Evolutionary conservation across 73 alveolate species (phyloP), one percentile per base, ranked within the genome.

Genomic region (Symbiodinium pilosum): DNA sequence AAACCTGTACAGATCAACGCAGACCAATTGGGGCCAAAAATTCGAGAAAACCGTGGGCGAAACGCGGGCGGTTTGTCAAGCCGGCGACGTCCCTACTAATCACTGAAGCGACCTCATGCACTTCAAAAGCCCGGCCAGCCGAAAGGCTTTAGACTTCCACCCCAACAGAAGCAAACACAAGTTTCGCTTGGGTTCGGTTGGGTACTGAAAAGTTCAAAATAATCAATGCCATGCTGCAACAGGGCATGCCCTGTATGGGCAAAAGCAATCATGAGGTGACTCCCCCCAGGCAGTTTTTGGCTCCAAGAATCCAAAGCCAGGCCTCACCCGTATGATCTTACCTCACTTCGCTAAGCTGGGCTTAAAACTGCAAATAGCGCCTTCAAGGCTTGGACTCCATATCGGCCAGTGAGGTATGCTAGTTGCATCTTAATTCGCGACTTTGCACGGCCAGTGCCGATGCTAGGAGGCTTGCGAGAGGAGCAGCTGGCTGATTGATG

Each of bases 361-460:
- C n/a, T n/a, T n/a, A n/a, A n/a, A n/a, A n/a, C n/a, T n/a, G n/a
- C n/a, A n/a, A n/a, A n/a, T n/a, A n/a, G n/a, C n/a, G n/a, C n/a
- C 73, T 54, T 26, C 32, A 54, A 24, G 2, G 81, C 81, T 64
- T 28, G 81, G 81, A 64, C 26, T 54, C 26, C 73, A 54, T 26
- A 64, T 64, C 34, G 38, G 81, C 81, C 81, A 64, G 30, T 38
- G 24, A 14, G 14, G 59, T n/a, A n/a, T 47, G 59, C 59, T 14
- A 26, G 39, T 20, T 64, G 81, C 81, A 64, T 34, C 81, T 30
- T 28, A 64, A 64, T 64, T 64, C 81, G 81, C 9, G 81, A 64
- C 81, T 64, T 64, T 64, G 81, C 81, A 64, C 81, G 81, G 81
- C 81, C 81, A 28, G 81, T 64, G 81, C 81, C 81, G 34, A 38